These are phyloP conservation scores for Torulaspora franciscae DNA, from an alignment of 805 yeast species.

Conservation along the genomic window DNA sequence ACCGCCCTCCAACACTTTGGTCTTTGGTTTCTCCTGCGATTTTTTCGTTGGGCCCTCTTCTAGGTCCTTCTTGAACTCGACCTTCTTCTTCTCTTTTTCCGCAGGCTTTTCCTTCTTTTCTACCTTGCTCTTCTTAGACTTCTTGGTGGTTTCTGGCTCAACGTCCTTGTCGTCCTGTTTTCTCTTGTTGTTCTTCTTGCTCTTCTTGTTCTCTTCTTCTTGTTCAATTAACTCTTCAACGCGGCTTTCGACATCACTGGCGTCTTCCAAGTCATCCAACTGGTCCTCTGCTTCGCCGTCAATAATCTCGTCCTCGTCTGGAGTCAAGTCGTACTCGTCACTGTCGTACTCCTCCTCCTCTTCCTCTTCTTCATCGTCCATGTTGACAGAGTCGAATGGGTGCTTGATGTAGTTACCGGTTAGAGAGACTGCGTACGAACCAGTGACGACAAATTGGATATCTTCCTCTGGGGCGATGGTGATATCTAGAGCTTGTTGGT, in stretches of 20 bases:
- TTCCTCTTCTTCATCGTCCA: constrained; percentile 44
- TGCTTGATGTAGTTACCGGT: constrained; percentile 95
- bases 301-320: constrained; percentile 46
- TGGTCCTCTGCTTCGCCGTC: constrained; percentile 50
- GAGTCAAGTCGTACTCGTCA: constrained; percentile 41
- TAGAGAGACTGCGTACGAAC: constrained; percentile 88
- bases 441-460: constrained; percentile 89
- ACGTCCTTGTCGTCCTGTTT: constrained; percentile 32
- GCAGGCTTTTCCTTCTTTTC: constrained; percentile 22
- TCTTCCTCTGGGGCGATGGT: constrained; percentile 92
- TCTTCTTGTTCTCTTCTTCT: constrained; percentile 43
- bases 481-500: constrained; percentile 86
- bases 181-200: constrained; percentile 34
- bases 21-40: constrained; percentile 41
- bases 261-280: constrained; percentile 60
- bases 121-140: constrained; percentile 31
- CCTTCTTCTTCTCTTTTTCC: constrained; percentile 50
- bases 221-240: constrained; percentile 70
- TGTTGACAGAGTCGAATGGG: constrained; percentile 61
- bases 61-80: constrained; percentile 81
- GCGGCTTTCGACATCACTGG: constrained; percentile 64
- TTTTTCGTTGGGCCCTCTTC: constrained; percentile 88
- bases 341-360: constrained; percentile 67
- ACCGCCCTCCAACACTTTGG: constrained; percentile 87
- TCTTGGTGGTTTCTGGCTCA: constrained; percentile 27